These are phyloP conservation scores for Cucurbita moschata DNA, from an alignment of 306 rosid genomes.

Conservation along the genomic window DNA sequence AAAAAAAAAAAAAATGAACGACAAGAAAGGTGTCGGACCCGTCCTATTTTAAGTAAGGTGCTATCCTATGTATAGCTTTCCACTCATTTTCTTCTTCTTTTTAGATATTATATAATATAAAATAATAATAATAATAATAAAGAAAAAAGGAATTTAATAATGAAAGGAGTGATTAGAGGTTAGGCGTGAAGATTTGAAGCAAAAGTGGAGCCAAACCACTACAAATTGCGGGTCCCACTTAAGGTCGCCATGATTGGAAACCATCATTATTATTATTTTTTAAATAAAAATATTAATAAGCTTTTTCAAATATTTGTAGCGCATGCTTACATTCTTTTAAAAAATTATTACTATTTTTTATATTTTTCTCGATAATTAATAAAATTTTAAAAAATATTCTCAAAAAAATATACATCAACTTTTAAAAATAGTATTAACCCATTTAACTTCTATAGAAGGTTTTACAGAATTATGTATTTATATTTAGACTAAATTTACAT, in stretches of 20 bases:
- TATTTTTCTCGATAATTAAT: too few relatives aligned
- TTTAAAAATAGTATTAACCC: too few relatives aligned
- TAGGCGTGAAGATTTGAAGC: constrained; percentile 4
- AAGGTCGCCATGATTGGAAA: neutral
- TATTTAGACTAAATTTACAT: too few relatives aligned
- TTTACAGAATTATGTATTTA: too few relatives aligned
- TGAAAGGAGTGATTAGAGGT: constrained; percentile 1
- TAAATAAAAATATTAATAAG: neutral
- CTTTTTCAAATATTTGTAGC: neutral
- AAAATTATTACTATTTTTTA: too few relatives aligned
- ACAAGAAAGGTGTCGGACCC: neutral
- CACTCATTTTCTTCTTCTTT: neutral
- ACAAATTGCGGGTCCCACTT: neutral
- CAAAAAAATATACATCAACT: too few relatives aligned
- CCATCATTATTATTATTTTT: neutral
- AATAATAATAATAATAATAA: too few relatives aligned
- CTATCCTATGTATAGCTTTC: neutral
- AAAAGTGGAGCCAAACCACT: constrained; percentile 1
- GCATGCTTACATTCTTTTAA: neutral
- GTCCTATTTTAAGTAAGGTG: neutral
- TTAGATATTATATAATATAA: too few relatives aligned
- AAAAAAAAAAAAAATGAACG: neutral
- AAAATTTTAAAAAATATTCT: too few relatives aligned
- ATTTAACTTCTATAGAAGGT: too few relatives aligned
- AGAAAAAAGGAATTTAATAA: neutral